Conservation (phyloP, 306 rosid species). For the Prunus kanzakura region DNA sequence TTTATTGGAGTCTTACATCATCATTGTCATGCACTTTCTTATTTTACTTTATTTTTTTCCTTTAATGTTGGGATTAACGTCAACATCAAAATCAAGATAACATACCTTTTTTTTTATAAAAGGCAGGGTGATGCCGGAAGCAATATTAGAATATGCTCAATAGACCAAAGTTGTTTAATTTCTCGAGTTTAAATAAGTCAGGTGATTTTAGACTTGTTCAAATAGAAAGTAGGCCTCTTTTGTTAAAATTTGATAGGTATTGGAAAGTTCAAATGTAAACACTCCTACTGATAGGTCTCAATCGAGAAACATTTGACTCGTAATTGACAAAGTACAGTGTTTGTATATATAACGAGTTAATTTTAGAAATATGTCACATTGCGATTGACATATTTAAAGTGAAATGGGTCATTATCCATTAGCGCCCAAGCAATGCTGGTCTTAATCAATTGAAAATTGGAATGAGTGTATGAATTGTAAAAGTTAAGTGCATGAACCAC, state of each 20-base stretch:
- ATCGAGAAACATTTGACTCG: background rate
- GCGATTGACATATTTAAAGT: too few relatives aligned
- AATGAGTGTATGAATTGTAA: background rate
- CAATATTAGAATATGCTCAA: background rate
- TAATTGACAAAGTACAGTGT: too few relatives aligned
- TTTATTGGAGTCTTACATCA: background rate
- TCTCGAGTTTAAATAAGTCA: too few relatives aligned
- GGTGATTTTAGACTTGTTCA: too few relatives aligned
- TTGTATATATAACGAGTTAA: rapidly evolving
- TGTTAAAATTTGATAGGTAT: background rate
- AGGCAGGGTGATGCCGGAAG: background rate
- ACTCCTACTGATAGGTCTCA: background rate
- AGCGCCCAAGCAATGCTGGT: too few relatives aligned
- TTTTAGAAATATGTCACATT: too few relatives aligned
- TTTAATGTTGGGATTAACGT: background rate
- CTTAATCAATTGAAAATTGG: background rate
- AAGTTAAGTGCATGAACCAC: conserved; percentile 1
- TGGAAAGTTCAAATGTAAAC: background rate
- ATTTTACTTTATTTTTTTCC: background rate
- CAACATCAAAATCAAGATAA: background rate
- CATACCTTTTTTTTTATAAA: background rate
- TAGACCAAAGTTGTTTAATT: background rate
- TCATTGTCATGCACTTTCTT: too few relatives aligned
- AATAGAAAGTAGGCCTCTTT: background rate
- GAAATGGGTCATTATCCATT: too few relatives aligned